Evolutionary conservation across 352 stramenopile species (phyloP).

Genomic region (Pythium rhizo-oryzae): DNA sequence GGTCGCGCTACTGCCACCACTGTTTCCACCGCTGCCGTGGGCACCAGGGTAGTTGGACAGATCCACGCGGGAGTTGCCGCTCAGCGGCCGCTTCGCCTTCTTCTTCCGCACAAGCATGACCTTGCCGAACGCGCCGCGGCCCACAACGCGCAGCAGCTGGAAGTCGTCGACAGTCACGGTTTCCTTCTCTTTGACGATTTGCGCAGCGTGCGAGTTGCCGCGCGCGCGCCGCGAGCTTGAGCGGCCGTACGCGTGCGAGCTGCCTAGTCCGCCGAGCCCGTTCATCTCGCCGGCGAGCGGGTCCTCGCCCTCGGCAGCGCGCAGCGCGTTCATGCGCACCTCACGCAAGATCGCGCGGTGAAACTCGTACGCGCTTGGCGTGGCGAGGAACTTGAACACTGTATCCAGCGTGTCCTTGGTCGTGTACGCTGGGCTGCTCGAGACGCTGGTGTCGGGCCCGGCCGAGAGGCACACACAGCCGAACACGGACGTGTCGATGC

Average conservation of each 20-base stretch:
- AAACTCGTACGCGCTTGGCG: constrained; percentile 80
- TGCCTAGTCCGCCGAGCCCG: constrained; percentile 7
- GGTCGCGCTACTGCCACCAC: not conserved
- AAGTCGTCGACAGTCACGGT: constrained; percentile 94
- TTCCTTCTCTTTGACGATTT: constrained; percentile 55
- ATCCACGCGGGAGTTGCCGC: constrained; percentile 5
- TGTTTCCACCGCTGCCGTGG: constrained; percentile 1
- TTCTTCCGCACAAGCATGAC: constrained; percentile 90
- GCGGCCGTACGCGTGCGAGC: not conserved
- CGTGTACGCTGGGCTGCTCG: constrained; percentile 67
- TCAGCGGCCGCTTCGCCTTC: constrained; percentile 7
- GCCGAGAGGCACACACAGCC: constrained; percentile 83
- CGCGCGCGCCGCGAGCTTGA: constrained; percentile 22
- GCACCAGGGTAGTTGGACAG: constrained; percentile 5
- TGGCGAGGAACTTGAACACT: constrained; percentile 82
- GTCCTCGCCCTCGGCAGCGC: constrained; percentile 24
- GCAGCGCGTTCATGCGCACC: constrained; percentile 50
- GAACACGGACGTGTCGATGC: constrained; percentile 42
- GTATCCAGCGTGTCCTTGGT: constrained; percentile 73
- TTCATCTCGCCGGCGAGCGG: constrained; percentile 12
- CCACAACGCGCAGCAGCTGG: constrained; percentile 96
- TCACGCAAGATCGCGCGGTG: constrained; percentile 56
- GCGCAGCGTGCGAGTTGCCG: constrained; percentile 10
- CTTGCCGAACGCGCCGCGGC: constrained; percentile 96
- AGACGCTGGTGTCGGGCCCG: constrained; percentile 52